Base-by-base conservation (phyloP, 2,329 filamentous ascomycete genomes). In the Colletotrichum aenigma region DNA sequence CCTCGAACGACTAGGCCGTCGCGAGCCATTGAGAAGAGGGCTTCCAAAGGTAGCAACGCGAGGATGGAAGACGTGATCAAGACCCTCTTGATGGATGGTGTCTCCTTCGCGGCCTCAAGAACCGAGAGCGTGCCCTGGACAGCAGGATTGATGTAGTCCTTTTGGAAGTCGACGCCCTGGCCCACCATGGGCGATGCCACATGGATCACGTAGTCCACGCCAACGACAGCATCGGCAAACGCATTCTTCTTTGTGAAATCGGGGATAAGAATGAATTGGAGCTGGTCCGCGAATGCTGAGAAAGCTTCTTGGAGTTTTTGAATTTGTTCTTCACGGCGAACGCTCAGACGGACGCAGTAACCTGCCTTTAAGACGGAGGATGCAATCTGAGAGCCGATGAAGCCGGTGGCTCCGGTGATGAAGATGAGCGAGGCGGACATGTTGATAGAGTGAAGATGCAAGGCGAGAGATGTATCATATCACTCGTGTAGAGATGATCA, bases 321-420 rank as follows among this genome's bases (percentile, higher is more conserved):
- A 28, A 60, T 61, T 24, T 74, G 71, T 1, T 70, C 68, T 24
- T 71, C 34, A 16, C 28, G 32, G 7, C 71, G 66, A 4, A 74
- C 68, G 9, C 71, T 74, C 1, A 74, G 36, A n/a, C 71, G 71
- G 13, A 74, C 71, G n/a, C n/a, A 58, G 30, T 71, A 58, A 32
- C 60, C 67, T 34, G 71, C 67, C 4, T 65, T 56, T 3, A 74
- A n/a, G 7, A 32, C 10, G 7, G 30, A 9, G 1, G 16, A 18
- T 2, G 18, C 67, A 3, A 66, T 48, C 3, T 74, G 43, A 21
- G 43, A n/a, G 24, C 71, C 71, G 21, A 74, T 74, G 43, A 74
- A 74, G 60, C 71, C 71, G 5, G 71, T 71, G 32, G 66, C 71
- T 5, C 71, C 67, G 4, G 71, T 71, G 28, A 74, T 71, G 30